phyloP scores from a whole-genome alignment of 345 rosid species.

The Citrus reticulata region DNA sequence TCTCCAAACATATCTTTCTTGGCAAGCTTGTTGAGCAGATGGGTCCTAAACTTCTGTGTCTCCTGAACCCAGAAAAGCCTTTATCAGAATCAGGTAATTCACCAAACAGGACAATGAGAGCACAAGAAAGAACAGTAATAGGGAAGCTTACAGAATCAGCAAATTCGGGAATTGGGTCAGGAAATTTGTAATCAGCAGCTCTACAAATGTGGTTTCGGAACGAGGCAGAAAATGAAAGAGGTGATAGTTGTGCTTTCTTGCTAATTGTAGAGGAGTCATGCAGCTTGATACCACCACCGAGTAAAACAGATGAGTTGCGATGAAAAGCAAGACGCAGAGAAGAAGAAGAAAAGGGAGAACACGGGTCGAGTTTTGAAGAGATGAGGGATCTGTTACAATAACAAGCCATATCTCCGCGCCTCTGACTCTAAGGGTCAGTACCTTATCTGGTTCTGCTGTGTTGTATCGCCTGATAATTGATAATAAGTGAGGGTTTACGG shows the following conservation, averaged over 20 bases:
- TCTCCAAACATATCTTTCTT: conserved; percentile 65
- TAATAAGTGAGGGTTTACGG: not conserved
- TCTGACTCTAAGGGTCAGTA: not conserved
- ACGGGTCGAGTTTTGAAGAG: conserved; percentile 15
- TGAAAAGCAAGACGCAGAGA: conserved; percentile 10
- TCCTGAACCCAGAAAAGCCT: conserved; percentile 44
- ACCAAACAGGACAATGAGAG: not conserved
- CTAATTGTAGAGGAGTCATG: conserved; percentile 11
- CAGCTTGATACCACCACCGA: not conserved
- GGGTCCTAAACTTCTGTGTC: conserved; percentile 70
- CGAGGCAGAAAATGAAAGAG: conserved; percentile 9
- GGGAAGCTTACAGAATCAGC: conserved; percentile 59
- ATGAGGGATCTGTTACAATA: conserved; percentile 29
- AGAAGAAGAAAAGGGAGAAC: conserved; percentile 11
- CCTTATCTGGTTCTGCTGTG: conserved; percentile 15
- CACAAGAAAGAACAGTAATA: not conserved
- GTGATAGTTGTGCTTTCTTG: conserved; percentile 4
- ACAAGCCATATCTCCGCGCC: conserved; percentile 35
- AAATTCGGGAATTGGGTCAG: conserved; percentile 89
- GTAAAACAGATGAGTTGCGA: conserved; percentile 12
- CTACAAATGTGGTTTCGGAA: conserved; percentile 38
- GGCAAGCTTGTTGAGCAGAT: conserved; percentile 57
- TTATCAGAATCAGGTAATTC: not conserved
- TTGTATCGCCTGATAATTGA: not conserved
- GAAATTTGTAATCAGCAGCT: conserved; percentile 77